phyloP scores from a whole-genome alignment of 2,329 filamentous ascomycete genomes.

The Colletotrichum trifolii region DNA sequence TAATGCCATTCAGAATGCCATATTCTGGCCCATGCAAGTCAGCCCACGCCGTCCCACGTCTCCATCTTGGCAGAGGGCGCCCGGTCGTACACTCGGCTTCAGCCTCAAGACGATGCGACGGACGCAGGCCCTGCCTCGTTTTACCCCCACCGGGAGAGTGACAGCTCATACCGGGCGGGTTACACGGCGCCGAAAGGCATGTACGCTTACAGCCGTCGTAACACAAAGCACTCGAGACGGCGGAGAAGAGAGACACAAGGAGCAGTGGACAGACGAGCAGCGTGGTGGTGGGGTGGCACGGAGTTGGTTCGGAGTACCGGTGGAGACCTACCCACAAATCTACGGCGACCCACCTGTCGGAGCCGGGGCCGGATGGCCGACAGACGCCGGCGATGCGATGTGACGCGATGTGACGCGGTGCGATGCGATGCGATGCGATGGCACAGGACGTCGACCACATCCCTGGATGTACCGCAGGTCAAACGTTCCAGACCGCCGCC shows the following conservation, averaged over 20 bases:
- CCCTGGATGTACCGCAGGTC: too few relatives aligned
- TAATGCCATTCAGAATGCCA: background rate
- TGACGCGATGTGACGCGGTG: too few relatives aligned
- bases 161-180: constrained; percentile 16
- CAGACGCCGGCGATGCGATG: background rate
- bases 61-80: background rate
- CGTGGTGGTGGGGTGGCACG: constrained; percentile 7
- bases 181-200: constrained; percentile 11
- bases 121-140: constrained; percentile 4
- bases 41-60: constrained; percentile 6
- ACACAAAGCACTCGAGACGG: background rate
- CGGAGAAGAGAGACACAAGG: background rate
- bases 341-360: constrained; percentile 22
- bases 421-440: too few relatives aligned
- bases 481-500: background rate
- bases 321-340: constrained; percentile 8
- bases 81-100: background rate
- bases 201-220: constrained; percentile 5
- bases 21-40: constrained; percentile 1
- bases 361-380: constrained; percentile 31
- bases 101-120: constrained; percentile 16
- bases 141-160: background rate
- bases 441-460: too few relatives aligned
- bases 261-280: background rate
- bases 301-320: constrained; percentile 19